Conservation (phyloP, 192 early-diverging fungal genomes). For the Entomortierella parvispora region DNA sequence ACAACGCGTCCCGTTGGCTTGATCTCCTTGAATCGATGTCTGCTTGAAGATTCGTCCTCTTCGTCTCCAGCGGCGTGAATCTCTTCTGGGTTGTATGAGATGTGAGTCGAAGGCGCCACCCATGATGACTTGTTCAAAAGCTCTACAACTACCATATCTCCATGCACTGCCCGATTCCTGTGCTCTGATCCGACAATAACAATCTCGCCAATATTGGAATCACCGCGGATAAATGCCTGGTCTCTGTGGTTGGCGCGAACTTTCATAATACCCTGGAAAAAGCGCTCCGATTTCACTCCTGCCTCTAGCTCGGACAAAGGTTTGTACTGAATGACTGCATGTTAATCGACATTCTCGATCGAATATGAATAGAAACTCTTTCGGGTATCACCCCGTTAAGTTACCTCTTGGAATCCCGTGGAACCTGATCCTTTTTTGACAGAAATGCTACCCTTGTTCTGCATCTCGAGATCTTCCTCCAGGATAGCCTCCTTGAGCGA, state of each 20-base stretch:
- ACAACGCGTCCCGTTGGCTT: constrained; percentile 67
- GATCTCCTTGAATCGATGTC: constrained; percentile 24
- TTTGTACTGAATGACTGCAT: constrained; percentile 52
- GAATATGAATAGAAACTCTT: too few relatives aligned
- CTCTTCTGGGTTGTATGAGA: constrained; percentile 53
- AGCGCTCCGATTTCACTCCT: constrained; percentile 60
- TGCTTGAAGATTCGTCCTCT: constrained; percentile 13
- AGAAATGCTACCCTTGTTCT: neutral
- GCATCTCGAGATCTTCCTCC: constrained; percentile 55
- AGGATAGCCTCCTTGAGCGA: constrained; percentile 64
- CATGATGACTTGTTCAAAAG: constrained; percentile 59
- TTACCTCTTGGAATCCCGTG: constrained; percentile 46
- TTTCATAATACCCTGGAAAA: constrained; percentile 56
- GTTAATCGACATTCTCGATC: too few relatives aligned
- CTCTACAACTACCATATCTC: constrained; percentile 74
- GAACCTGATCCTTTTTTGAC: constrained; percentile 13
- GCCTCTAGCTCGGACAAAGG: constrained; percentile 60
- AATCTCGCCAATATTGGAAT: constrained; percentile 61
- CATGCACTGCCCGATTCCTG: constrained; percentile 66
- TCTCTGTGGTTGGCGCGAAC: constrained; percentile 54
- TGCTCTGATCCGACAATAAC: constrained; percentile 68
- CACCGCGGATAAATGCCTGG: constrained; percentile 59
- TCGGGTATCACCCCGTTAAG: too few relatives aligned
- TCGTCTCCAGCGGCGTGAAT: constrained; percentile 35
- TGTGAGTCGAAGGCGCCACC: constrained; percentile 55